phyloP scores from a whole-genome alignment of 139 green algal genomes.

The Chlorella sp. region DNA sequence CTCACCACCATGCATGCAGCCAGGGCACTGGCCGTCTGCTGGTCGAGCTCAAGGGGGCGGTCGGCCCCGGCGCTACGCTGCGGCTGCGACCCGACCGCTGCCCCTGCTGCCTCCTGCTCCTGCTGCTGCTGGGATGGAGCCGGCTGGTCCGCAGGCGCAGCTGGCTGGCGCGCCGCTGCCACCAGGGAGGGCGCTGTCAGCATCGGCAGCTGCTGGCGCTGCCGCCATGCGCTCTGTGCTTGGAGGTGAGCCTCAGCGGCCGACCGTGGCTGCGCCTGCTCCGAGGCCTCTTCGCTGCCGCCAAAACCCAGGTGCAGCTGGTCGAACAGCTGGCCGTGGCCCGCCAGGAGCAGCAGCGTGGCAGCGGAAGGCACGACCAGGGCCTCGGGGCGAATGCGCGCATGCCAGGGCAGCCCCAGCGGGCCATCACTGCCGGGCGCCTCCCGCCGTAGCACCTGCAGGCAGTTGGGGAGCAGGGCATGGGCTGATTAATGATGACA shows the following conservation, averaged over 20 bases:
- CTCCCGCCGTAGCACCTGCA: constrained; percentile 3
- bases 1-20: constrained; percentile 3
- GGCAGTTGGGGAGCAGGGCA: not conserved
- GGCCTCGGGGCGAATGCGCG: not conserved
- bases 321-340: not conserved
- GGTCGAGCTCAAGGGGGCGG: not conserved
- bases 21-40: not conserved
- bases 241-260: not conserved
- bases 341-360: not conserved
- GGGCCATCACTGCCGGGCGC: not conserved
- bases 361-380: not conserved
- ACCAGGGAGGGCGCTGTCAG: too few species aligned
- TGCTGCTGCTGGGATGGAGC: not conserved
- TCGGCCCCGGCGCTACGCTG: not conserved
- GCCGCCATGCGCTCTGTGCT: not conserved
- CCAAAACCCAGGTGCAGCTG: not conserved
- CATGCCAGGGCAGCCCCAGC: too few species aligned
- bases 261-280: not conserved
- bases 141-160: not conserved
- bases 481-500: too few species aligned
- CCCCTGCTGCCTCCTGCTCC: not conserved
- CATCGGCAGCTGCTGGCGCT: not conserved
- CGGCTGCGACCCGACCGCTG: not conserved
- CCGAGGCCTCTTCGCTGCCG: too few species aligned
- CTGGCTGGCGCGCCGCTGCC: not conserved